Evolutionary conservation across 306 rosid species (phyloP).

Genomic region (Lotus japonicus): DNA sequence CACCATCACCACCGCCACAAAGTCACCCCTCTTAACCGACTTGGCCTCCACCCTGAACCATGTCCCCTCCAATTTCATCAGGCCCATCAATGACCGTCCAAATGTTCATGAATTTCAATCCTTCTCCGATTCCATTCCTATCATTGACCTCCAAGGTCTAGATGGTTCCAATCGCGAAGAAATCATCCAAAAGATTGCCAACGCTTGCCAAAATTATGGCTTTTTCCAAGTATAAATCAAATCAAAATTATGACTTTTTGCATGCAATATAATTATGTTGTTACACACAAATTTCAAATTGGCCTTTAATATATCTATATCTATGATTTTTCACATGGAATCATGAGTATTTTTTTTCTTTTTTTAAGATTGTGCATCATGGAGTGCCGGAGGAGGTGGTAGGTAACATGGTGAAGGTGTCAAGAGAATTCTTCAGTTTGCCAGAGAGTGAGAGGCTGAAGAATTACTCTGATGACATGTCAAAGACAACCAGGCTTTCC

Average conservation of each 20-base stretch:
- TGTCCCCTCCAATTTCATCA: conserved; percentile 29
- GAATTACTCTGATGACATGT: conserved; percentile 68
- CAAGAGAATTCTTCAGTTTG: conserved; percentile 50
- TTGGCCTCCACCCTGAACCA: neutral
- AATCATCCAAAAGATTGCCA: conserved; percentile 30
- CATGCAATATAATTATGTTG: too few species aligned
- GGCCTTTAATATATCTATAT: too few species aligned
- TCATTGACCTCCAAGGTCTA: conserved; percentile 16
- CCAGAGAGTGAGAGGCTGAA: conserved; percentile 75
- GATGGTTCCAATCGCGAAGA: neutral
- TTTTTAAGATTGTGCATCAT: conserved; percentile 52
- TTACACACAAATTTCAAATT: too few species aligned
- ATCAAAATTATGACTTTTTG: conserved; percentile 42
- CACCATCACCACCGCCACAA: neutral
- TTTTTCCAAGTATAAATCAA: conserved; percentile 59
- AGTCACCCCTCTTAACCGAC: conserved; percentile 22
- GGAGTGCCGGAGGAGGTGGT: conserved; percentile 46
- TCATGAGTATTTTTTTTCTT: neutral
- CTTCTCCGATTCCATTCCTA: conserved; percentile 1
- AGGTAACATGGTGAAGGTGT: conserved; percentile 38
- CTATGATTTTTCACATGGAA: too few species aligned
- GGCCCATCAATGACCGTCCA: conserved; percentile 27
- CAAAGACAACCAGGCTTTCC: conserved; percentile 67
- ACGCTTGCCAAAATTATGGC: conserved; percentile 61
- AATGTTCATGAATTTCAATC: neutral